Base-by-base conservation (phyloP, 176 grass and related monocot species). In the Puccinellia tenuiflora region DNA sequence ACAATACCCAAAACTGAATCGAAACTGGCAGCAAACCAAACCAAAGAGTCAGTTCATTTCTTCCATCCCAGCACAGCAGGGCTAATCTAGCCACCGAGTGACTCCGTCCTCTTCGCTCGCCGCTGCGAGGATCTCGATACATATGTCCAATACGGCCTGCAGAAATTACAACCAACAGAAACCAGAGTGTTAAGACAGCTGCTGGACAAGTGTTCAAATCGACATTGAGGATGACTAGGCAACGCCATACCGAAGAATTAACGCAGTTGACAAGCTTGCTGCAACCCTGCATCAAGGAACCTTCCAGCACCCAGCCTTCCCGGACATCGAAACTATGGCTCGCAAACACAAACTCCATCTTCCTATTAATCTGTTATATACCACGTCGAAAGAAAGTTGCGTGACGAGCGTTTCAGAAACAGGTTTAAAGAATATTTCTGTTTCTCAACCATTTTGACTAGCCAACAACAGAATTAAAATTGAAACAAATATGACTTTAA, bases 341-440 rank as follows among this genome's bases (percentile, higher is more conserved):
- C 29, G 96, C 93, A 93, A 99, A 99, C 55, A 99, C 93, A 84
- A 90, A 96, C 71, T 99, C 93, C 62, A 80, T 96, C 85, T 76
- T 93, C 86, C 91, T 99, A 79, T 99, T 99, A 22, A 99, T 95
- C 93, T 99, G 87, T 66, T 24, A 70, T 38, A 38, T 46, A 17
- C 9, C 50, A 80, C 11, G 67, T 54, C 35, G 67, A 45, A 54
- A 68, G 22, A 80, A 30, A 34, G 40, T 46, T 60, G 63, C 14
- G 74, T 33, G 21, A 18, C 39, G 8, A 67, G 84, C 9, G 43
- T 24, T 37, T 53, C 5, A 25, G 6, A 17, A 73, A 63, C 24
- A 45, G 7, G 72, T 52, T 25, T 22, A 35, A 64, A 63, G 2
- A 12, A 28, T 9, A 25, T 64, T 17, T 54, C 22, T 64, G 29